These are phyloP conservation scores for Phytophthora citrophthora DNA, from an alignment of 352 stramenopile genomes.

Conservation along the genomic window DNA sequence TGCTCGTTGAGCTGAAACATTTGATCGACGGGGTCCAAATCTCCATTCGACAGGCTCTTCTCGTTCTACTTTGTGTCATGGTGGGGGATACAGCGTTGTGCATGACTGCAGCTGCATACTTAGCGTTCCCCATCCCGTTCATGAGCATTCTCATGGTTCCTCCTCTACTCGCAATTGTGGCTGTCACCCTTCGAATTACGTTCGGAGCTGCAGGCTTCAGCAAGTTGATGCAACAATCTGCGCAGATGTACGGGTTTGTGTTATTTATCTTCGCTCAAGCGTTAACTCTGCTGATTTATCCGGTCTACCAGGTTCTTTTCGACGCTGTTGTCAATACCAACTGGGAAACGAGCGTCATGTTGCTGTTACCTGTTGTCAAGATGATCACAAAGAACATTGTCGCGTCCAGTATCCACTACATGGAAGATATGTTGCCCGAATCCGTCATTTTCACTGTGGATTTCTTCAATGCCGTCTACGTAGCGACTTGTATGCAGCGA, in stretches of 20 bases:
- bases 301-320: constrained; percentile 22
- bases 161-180: constrained; percentile 11
- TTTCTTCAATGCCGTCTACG: constrained; percentile 51
- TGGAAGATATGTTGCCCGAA: constrained; percentile 42
- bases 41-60: background rate
- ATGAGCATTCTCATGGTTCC: constrained; percentile 28
- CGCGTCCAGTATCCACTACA: constrained; percentile 23
- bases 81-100: constrained; percentile 11
- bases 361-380: constrained; percentile 22
- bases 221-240: constrained; percentile 11
- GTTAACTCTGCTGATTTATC: constrained; percentile 17
- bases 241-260: constrained; percentile 17
- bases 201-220: constrained; percentile 6
- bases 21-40: constrained; percentile 19
- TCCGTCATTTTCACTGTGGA: constrained; percentile 53
- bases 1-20: constrained; percentile 14
- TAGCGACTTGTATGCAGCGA: constrained; percentile 29
- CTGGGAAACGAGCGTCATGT: constrained; percentile 9
- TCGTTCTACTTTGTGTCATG: constrained; percentile 17
- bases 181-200: constrained; percentile 8
- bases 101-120: constrained; percentile 5
- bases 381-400: constrained; percentile 26
- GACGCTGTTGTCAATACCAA: background rate
- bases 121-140: constrained; percentile 26
- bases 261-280: constrained; percentile 24